These are phyloP conservation scores for Pythium periplocum DNA, from an alignment of 352 stramenopile genomes.

Conservation along the genomic window DNA sequence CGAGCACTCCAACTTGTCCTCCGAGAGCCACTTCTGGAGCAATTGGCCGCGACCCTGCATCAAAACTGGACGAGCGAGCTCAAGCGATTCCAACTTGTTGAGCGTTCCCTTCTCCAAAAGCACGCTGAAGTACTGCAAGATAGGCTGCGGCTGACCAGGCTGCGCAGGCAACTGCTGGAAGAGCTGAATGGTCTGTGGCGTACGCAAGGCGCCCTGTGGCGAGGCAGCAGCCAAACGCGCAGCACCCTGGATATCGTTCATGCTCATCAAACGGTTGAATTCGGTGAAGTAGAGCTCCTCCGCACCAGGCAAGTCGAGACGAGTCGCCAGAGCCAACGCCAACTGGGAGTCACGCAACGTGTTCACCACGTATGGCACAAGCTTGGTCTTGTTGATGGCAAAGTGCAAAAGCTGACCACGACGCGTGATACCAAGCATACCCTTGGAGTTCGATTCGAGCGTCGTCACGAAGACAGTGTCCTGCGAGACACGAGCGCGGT, in stretches of 20 bases:
- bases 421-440: slow-evolving; percentile 97
- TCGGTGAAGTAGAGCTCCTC: slow-evolving; percentile 98
- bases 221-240: slow-evolving; percentile 90
- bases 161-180: slow-evolving; percentile 98
- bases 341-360: slow-evolving; percentile 96
- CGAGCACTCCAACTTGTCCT: slow-evolving; percentile 98
- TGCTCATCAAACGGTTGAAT: slow-evolving; percentile 93
- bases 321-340: slow-evolving; percentile 93
- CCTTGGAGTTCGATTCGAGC: slow-evolving; percentile 89
- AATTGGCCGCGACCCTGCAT: slow-evolving; percentile 96
- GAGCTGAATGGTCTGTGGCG: slow-evolving; percentile 96
- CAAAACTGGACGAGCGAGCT: slow-evolving; percentile 97
- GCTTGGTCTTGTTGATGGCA: slow-evolving; percentile 95
- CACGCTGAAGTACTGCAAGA: slow-evolving; percentile 99
- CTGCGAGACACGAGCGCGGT: slow-evolving; percentile 95
- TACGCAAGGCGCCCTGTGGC: slow-evolving; percentile 90
- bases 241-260: slow-evolving; percentile 81
- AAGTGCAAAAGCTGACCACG: slow-evolving; percentile 97
- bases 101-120: slow-evolving; percentile 97
- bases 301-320: slow-evolving; percentile 96
- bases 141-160: slow-evolving; percentile 94
- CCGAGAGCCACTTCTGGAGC: slow-evolving; percentile 99
- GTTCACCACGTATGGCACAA: slow-evolving; percentile 99
- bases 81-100: slow-evolving; percentile 99
- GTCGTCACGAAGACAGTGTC: slow-evolving; percentile 98